Base-by-base conservation (phyloP, 1,139 yeast genomes). In the Meyerozyma elateridarum region DNA sequence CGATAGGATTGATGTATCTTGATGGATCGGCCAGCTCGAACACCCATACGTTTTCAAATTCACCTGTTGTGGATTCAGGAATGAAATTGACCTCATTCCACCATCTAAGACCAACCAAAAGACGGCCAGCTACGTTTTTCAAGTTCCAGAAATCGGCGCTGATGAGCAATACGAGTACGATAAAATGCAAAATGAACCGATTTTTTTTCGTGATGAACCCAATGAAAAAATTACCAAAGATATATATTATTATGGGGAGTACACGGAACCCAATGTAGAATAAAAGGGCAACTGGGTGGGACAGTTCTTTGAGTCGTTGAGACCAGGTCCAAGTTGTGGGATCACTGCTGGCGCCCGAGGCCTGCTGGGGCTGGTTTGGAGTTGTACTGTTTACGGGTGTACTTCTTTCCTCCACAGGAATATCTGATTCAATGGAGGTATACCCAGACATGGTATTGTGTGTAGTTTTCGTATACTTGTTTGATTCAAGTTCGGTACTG, bases 121-220 rank as follows among this genome's bases (percentile, higher is more conserved):
- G 70, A 39, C 97, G 66, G 1, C 98, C 98, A 11, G 94, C 70
- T 11, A 91, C 85, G 54, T 91, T 91, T 51, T 91, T 91, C 27
- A 87, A 79, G 50, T 85, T 83, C 95, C 96, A 91, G 51, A 91
- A 91, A 54, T 91, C 98, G 1, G 87, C 87, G 0, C 95, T 83
- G 18, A 85, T 69, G 19, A 88, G 63, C 15, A 91, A 61, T 5
- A 88, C 76, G 28, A 87, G 78, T 8, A 79, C 54, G 19, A 91
- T 88, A 61, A 91, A 91, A 46, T 85, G 78, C 30, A 85, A 64
- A 8, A 85, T 81, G 51, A 81, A 83, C 44, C 73, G 70, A 36
- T 71, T 70, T 19, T 83, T 54, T 33, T 48, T 44, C 3, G 64
- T 58, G 9, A 64, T 46, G 27, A 64, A 47, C 5, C 65, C 63